Evolutionary conservation across 768 basidiomycete genomes (phyloP).

Genomic region (Mycena alexandri): DNA sequence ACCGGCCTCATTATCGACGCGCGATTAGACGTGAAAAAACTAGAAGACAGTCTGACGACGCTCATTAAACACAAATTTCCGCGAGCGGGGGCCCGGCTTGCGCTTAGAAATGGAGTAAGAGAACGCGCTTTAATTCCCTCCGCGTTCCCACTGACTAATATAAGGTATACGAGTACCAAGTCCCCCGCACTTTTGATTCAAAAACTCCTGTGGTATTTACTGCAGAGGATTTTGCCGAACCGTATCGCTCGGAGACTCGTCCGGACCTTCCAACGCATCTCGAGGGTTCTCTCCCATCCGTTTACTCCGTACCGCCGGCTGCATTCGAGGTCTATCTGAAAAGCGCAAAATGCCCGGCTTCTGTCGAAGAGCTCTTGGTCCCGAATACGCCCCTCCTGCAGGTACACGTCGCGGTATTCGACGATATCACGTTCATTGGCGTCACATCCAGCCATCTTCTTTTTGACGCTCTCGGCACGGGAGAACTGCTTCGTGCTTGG

Average conservation of each 20-base stretch:
- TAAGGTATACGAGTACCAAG: constrained; percentile 29
- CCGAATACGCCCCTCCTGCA: constrained; percentile 24
- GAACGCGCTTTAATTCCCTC: neutral
- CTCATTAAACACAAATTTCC: constrained; percentile 26
- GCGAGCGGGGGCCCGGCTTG: constrained; percentile 31
- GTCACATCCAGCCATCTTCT: constrained; percentile 23
- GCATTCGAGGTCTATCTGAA: constrained; percentile 13
- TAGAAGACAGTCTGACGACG: constrained; percentile 20
- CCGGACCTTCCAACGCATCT: constrained; percentile 14
- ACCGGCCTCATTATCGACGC: constrained; percentile 26
- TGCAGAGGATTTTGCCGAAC: constrained; percentile 17
- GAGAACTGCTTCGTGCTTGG: constrained; percentile 26
- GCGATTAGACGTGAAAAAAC: constrained; percentile 23
- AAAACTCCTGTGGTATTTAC: constrained; percentile 15
- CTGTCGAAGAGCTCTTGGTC: constrained; percentile 14
- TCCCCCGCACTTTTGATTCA: constrained; percentile 22
- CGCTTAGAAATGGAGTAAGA: constrained; percentile 27
- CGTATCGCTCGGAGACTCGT: constrained; percentile 7
- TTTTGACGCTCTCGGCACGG: constrained; percentile 28
- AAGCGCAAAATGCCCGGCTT: constrained; percentile 10
- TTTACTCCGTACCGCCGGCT: neutral
- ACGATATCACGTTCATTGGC: constrained; percentile 30
- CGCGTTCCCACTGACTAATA: neutral
- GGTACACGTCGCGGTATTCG: constrained; percentile 25
- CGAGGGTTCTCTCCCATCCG: neutral